These are phyloP conservation scores for Trichoderma harzianum DNA, from an alignment of 2,329 filamentous ascomycete genomes.

Conservation along the genomic window DNA sequence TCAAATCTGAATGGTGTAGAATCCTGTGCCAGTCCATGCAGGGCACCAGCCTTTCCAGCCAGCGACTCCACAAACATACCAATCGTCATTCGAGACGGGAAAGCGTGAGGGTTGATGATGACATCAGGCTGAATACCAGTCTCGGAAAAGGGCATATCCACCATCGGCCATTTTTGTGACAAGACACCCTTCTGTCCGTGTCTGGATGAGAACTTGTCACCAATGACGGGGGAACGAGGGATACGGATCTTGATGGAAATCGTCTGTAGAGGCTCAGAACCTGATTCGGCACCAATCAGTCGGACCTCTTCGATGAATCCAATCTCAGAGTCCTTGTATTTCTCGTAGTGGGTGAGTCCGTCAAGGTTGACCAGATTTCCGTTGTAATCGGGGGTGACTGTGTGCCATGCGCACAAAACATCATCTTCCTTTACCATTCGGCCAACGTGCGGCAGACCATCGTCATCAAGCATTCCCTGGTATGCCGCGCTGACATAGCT, in stretches of 20 bases:
- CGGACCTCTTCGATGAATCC: constrained; percentile 92
- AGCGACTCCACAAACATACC: constrained; percentile 99
- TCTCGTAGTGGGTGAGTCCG: constrained; percentile 79
- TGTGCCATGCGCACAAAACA: constrained; percentile 85
- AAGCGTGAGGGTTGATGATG: constrained; percentile 99
- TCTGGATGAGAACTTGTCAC: constrained; percentile 98
- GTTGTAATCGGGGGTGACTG: constrained; percentile 74
- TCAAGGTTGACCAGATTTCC: constrained; percentile 82
- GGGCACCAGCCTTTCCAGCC: constrained; percentile 87
- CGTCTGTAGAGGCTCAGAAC: constrained; percentile 78
- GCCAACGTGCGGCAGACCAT: constrained; percentile 82
- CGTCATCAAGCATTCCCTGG: constrained; percentile 73
- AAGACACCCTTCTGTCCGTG: constrained; percentile 98
- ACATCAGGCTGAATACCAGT: constrained; percentile 94
- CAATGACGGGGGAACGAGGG: constrained; percentile 85
- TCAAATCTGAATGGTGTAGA: constrained; percentile 93
- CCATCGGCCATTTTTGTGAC: constrained; percentile 90
- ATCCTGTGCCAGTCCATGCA: constrained; percentile 95
- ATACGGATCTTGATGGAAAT: constrained; percentile 91
- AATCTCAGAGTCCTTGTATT: constrained; percentile 88
- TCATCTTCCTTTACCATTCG: constrained; percentile 75
- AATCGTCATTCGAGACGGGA: constrained; percentile 99
- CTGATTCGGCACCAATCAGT: constrained; percentile 79
- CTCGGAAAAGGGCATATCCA: constrained; percentile 96
- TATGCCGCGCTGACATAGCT: constrained; percentile 67